Base-by-base conservation (phyloP, 2,329 filamentous ascomycete genomes). In the Pyricularia grisea region DNA sequence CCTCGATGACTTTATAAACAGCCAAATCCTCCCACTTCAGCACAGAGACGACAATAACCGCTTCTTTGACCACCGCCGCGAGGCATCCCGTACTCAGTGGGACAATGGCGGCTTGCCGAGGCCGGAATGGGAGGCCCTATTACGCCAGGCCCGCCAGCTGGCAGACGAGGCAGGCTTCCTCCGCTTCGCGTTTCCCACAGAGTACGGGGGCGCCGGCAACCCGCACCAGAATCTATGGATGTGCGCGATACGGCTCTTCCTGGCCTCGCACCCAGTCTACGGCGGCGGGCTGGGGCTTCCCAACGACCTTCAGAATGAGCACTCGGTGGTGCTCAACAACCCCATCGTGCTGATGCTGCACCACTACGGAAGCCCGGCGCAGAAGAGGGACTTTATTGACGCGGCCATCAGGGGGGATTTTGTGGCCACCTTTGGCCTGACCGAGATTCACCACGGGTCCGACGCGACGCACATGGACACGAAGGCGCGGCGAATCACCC, bases 51-150 rank as follows among this genome's bases (percentile, higher is more conserved):
- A 88, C 75, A 89, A 89, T 74, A 80, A 86, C 68, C 83, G 86
- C 70, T 90, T 90, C 82, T 89, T 90, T 77, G 87, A 89, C 75
- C 84, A 90, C 76, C 83, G 87, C 23, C 84, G 87, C 71, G 87
- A 90, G 73, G 82, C 88, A 73, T 79, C 85, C 7, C 84, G 87
- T 42, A 90, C 87, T 1, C 82, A 89, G 73, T 89, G 86, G 85
- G 82, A 84, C 68, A 82, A 83, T 60, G 78, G 80, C 69, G 86
- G 87, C 2, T 79, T 89, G 2, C 87, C 87, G 0, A 81, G 81
- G 6, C 76, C 80, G 64, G 86, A 88, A 73, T 89, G 87, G 87
- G 86, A 89, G 72, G 77, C 79, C 1, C 76, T 90, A 0, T 78
- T 89, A 78, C 86, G 27, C 7, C 25, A 63, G 23, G 60, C 23